Percentiles rank a stretch among this genome's conserved stretches.
phyloP scores from a whole-genome alignment of 768 basidiomycete species.

The Sarcodon sp. region DNA sequence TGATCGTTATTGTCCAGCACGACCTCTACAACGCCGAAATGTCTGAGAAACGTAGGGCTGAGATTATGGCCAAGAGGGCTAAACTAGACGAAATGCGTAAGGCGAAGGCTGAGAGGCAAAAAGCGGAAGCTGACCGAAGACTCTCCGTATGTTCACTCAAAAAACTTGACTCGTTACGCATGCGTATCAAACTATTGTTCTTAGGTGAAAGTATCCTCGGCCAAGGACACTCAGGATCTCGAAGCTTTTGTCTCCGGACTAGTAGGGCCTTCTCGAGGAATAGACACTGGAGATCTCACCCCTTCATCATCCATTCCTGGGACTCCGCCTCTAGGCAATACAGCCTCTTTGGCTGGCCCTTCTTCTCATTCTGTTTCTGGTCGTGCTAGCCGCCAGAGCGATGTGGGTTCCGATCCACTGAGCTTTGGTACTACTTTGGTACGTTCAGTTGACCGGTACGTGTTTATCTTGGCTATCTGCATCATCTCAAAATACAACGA shows the following conservation, averaged over 20 bases:
- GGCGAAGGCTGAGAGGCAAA: constrained; percentile 60
- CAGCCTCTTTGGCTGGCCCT: constrained; percentile 18
- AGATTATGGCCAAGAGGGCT: constrained; percentile 83
- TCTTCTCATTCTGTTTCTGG: constrained; percentile 36
- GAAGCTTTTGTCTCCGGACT: constrained; percentile 56
- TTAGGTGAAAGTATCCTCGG: neutral
- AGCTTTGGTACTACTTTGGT: constrained; percentile 52
- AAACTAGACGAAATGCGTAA: constrained; percentile 79
- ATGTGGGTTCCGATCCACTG: constrained; percentile 39
- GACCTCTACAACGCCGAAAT: neutral
- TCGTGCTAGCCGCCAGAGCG: constrained; percentile 59
- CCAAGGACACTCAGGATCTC: constrained; percentile 32
- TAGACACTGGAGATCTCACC: constrained; percentile 54
- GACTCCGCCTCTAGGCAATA: constrained; percentile 40
- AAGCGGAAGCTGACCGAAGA: constrained; percentile 29
- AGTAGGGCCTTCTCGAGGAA: constrained; percentile 29
- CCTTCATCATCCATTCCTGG: constrained; percentile 64
- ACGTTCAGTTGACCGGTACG: constrained; percentile 10
- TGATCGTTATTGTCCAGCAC: too few species aligned
- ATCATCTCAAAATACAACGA: constrained; percentile 33
- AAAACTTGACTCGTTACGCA: constrained; percentile 19
- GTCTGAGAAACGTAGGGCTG: constrained; percentile 55
- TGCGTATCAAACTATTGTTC: constrained; percentile 1
- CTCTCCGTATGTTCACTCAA: constrained; percentile 20
- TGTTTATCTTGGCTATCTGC: neutral